Evolutionary conservation across 2,329 filamentous ascomycete genomes (phyloP).

Genomic region (Ceratocystiopsis brevicomis): DNA sequence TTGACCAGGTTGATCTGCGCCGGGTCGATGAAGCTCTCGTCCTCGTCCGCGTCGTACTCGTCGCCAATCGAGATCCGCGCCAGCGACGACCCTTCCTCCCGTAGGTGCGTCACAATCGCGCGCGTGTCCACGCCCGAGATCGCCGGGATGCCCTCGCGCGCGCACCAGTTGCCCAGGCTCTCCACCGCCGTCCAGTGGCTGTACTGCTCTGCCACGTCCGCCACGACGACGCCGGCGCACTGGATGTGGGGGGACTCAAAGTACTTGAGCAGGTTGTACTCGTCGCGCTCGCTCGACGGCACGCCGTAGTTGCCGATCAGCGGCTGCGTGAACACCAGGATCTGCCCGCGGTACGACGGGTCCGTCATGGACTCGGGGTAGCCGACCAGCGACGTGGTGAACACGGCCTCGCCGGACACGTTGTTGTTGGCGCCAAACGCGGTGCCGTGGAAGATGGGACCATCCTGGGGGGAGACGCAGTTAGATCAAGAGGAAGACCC

Average conservation of each 20-base stretch:
- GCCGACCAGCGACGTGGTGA: constrained; percentile 92
- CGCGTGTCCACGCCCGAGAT: constrained; percentile 95
- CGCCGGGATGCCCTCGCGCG: constrained; percentile 83
- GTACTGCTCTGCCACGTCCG: constrained; percentile 83
- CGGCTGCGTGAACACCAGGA: constrained; percentile 94
- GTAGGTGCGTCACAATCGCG: constrained; percentile 85
- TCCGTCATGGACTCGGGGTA: constrained; percentile 93
- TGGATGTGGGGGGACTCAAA: constrained; percentile 98
- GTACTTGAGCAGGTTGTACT: constrained; percentile 84
- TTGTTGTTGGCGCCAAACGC: constrained; percentile 94
- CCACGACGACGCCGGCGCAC: constrained; percentile 86
- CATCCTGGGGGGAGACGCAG: constrained; percentile 37
- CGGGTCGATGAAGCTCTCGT: constrained; percentile 88
- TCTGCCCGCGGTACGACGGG: constrained; percentile 80
- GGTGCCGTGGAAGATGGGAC: constrained; percentile 87
- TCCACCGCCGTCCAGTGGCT: constrained; percentile 98
- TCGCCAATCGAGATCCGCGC: constrained; percentile 89
- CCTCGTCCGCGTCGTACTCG: constrained; percentile 95
- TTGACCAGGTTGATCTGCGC: constrained; percentile 93
- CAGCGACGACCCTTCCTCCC: constrained; percentile 90
- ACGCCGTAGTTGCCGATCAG: constrained; percentile 98
- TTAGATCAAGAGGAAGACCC: neutral
- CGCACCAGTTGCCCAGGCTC: constrained; percentile 84
- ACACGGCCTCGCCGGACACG: constrained; percentile 94
- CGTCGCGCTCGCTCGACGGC: constrained; percentile 65